These are phyloP conservation scores for Candida ovalis DNA, from an alignment of 805 yeast species.

Conservation along the genomic window DNA sequence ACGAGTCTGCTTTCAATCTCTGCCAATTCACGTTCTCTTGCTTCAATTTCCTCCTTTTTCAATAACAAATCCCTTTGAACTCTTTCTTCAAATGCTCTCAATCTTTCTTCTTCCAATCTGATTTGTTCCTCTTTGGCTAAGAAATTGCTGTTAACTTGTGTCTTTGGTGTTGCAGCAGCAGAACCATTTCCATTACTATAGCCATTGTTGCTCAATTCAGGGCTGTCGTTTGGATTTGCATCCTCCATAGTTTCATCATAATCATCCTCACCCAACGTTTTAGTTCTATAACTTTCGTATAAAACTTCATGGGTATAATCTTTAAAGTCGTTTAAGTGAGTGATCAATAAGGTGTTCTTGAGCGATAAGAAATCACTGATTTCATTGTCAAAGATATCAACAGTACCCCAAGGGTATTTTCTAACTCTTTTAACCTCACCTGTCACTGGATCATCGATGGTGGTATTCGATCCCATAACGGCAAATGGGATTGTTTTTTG, in stretches of 20 bases:
- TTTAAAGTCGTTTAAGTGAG: conserved; percentile 84
- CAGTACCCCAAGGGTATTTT: conserved; percentile 66
- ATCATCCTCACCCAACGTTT: conserved; percentile 27
- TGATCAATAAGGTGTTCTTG: conserved; percentile 73
- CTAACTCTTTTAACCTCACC: conserved; percentile 45
- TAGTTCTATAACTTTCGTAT: conserved; percentile 88
- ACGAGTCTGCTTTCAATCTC: conserved; percentile 56
- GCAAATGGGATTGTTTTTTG: conserved; percentile 59
- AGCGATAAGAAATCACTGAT: conserved; percentile 76
- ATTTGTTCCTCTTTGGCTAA: conserved; percentile 77
- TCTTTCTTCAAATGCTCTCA: conserved; percentile 80
- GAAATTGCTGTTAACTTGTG: background rate
- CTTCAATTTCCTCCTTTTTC: conserved; percentile 78
- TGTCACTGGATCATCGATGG: conserved; percentile 30
- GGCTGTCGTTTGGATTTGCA: background rate
- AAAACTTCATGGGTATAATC: conserved; percentile 83
- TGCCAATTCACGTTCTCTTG: conserved; percentile 79
- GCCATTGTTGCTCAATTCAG: background rate
- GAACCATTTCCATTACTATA: conserved; percentile 2
- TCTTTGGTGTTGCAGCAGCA: background rate
- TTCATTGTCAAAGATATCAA: conserved; percentile 57
- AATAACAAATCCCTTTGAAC: conserved; percentile 81
- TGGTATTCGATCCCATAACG: conserved; percentile 53
- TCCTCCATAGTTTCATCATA: conserved; percentile 5
- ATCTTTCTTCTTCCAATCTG: conserved; percentile 82